A percentile compares a stretch with the other conserved stretches of the same genome.
phyloP scores from a whole-genome alignment of 768 basidiomycete genomes.

The Lactarius trivialis region DNA sequence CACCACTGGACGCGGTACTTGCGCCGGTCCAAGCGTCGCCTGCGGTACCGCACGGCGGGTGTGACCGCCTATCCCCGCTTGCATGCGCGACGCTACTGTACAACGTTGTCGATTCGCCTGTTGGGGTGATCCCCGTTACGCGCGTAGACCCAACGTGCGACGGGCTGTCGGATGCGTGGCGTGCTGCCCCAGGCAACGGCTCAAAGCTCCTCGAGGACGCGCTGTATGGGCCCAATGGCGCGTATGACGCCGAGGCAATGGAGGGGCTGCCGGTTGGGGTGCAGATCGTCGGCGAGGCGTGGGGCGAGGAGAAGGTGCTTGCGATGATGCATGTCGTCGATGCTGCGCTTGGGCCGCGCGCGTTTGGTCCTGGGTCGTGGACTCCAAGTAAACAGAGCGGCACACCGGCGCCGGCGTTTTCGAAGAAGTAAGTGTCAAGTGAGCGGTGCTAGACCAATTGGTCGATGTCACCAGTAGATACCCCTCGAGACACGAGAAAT shows the following conservation, averaged over 20 bases:
- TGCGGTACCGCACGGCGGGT: constrained; percentile 27
- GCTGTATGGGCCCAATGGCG: constrained; percentile 47
- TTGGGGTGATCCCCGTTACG: constrained; percentile 39
- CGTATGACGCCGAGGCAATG: constrained; percentile 59
- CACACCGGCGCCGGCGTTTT: not conserved
- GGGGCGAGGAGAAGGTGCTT: constrained; percentile 82
- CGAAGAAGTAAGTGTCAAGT: not conserved
- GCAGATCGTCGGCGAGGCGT: constrained; percentile 70
- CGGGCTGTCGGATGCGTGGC: constrained; percentile 54
- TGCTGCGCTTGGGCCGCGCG: constrained; percentile 53
- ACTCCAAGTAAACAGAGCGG: constrained; percentile 15
- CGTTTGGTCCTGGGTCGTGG: constrained; percentile 66
- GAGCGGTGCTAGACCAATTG: not conserved
- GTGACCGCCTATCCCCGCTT: constrained; percentile 19
- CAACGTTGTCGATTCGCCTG: constrained; percentile 39
- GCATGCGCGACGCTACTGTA: constrained; percentile 32
- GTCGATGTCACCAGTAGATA: not conserved
- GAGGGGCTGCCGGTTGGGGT: constrained; percentile 77
- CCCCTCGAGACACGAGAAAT: not conserved
- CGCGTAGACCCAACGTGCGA: constrained; percentile 34
- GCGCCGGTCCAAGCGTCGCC: constrained; percentile 35
- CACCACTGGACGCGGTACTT: constrained; percentile 26
- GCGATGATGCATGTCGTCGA: constrained; percentile 77
- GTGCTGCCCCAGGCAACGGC: constrained; percentile 41
- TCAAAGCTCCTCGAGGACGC: constrained; percentile 53